phyloP scores from a whole-genome alignment of 441 rosid genomes.

The Corymbia citriodora region DNA sequence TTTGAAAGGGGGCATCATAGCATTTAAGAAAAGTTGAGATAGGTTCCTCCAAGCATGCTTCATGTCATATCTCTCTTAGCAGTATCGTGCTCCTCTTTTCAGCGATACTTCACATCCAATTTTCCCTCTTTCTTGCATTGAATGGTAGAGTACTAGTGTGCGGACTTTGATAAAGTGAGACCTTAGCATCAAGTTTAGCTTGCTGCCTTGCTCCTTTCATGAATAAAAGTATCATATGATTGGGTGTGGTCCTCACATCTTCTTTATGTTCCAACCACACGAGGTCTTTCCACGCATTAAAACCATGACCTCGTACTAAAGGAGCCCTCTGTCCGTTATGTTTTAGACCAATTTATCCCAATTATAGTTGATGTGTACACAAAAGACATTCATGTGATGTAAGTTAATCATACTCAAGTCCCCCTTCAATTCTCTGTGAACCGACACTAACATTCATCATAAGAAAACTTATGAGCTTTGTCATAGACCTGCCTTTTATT shows the following conservation, averaged over 20 bases:
- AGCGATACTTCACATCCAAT: neutral
- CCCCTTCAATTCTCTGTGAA: neutral
- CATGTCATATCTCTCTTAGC: neutral
- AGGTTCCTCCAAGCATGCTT: neutral
- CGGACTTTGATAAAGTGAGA: neutral
- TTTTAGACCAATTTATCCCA: neutral
- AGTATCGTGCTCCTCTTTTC: neutral
- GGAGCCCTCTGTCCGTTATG: rapidly evolving
- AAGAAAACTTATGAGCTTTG: neutral
- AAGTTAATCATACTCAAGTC: neutral
- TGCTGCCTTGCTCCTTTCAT: neutral
- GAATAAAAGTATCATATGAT: neutral
- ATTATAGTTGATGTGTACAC: neutral
- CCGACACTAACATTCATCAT: neutral
- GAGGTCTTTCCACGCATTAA: neutral
- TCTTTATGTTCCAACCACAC: neutral
- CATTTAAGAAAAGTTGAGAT: neutral
- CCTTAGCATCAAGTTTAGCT: neutral
- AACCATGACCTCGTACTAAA: neutral
- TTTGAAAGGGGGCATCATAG: neutral
- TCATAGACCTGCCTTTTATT: neutral
- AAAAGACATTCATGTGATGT: neutral
- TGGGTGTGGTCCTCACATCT: neutral
- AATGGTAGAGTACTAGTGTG: neutral
- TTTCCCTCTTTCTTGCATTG: neutral